Percentiles rank a stretch among this genome's conserved stretches.
phyloP scores from a whole-genome alignment of 306 rosid species.

The Boehmeria nivea region DNA sequence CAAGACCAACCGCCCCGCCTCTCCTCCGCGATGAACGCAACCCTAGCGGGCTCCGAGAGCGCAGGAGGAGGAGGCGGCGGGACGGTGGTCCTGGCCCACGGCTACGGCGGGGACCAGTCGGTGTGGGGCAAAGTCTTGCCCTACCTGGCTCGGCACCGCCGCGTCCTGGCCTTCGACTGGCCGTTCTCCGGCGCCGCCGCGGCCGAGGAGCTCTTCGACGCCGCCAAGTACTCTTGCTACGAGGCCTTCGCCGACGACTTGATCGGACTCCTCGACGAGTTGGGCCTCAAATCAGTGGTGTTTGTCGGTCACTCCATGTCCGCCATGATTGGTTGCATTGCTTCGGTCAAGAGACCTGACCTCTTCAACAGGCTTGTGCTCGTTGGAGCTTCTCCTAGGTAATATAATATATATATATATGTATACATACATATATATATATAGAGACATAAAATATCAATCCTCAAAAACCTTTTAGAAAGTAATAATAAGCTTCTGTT shows the following conservation, averaged over 20 bases:
- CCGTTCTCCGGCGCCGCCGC: conserved; percentile 54
- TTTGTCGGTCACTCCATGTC: conserved; percentile 96
- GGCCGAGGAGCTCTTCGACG: conserved; percentile 40
- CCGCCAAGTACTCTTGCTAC: conserved; percentile 45
- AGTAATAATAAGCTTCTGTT: no score
- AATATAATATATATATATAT: neutral
- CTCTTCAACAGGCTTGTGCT: conserved; percentile 73
- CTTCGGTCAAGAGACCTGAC: conserved; percentile 65
- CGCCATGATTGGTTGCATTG: conserved; percentile 86
- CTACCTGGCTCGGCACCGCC: conserved; percentile 30
- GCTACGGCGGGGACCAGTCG: conserved; percentile 78
- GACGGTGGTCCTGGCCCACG: conserved; percentile 73
- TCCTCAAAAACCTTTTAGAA: no score
- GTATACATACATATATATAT: neutral
- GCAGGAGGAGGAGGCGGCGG: conserved; percentile 16
- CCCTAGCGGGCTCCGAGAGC: conserved; percentile 34
- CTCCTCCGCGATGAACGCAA: conserved; percentile 41
- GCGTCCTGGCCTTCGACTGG: conserved; percentile 74
- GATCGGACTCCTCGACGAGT: conserved; percentile 44
- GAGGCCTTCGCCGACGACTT: conserved; percentile 60
- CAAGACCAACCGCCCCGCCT: conserved; percentile 19
- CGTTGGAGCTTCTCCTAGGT: conserved; percentile 87
- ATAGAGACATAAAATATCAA: neutral
- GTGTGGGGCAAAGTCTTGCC: conserved; percentile 74
- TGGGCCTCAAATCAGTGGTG: conserved; percentile 37